Percentiles rank a stretch among this genome's conserved stretches.
These are phyloP conservation scores for Sphagnum fallax DNA, from an alignment of 228 moss, liverwort and hornwort genomes.

Conservation along the genomic window DNA sequence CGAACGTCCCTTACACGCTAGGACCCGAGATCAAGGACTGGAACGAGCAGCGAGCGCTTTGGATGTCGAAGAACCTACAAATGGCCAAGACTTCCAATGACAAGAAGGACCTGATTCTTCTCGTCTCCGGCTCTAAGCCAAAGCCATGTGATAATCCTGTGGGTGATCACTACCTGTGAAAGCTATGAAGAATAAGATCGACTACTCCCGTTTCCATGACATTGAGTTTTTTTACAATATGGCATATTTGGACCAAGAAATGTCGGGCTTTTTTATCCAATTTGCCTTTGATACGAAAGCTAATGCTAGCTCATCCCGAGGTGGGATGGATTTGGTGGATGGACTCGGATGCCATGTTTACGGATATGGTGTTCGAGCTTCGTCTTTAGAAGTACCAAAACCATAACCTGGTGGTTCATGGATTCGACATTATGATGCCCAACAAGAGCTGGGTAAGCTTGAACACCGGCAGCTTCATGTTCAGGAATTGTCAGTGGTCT, in stretches of 20 bases:
- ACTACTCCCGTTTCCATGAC: slow-evolving; percentile 29
- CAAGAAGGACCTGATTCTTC: slow-evolving; percentile 24
- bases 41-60: slow-evolving; percentile 31
- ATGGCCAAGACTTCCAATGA: slow-evolving; percentile 9
- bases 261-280: slow-evolving; percentile 30
- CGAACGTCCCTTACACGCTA: slow-evolving; percentile 8
- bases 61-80: slow-evolving; percentile 23
- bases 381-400: slow-evolving; percentile 25
- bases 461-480: slow-evolving; percentile 28
- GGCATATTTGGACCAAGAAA: slow-evolving; percentile 21
- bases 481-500: slow-evolving; percentile 38
- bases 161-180: slow-evolving; percentile 34
- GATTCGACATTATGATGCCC: slow-evolving; percentile 11
- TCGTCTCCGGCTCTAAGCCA: slow-evolving; percentile 29
- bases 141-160: slow-evolving; percentile 18
- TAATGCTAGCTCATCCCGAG: slow-evolving; percentile 36
- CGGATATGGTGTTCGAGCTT: slow-evolving; percentile 41
- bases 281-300: slow-evolving; percentile 30
- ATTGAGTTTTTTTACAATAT: slow-evolving; percentile 32
- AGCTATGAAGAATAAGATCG: slow-evolving; percentile 35
- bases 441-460: slow-evolving; percentile 26
- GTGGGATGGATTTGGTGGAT: slow-evolving; percentile 45
- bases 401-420: slow-evolving; percentile 32
- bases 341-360: slow-evolving; percentile 40
- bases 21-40: slow-evolving; percentile 25